phyloP scores from a whole-genome alignment of 371 early-diverging fungal genomes.

The Rhizopus sp. region DNA sequence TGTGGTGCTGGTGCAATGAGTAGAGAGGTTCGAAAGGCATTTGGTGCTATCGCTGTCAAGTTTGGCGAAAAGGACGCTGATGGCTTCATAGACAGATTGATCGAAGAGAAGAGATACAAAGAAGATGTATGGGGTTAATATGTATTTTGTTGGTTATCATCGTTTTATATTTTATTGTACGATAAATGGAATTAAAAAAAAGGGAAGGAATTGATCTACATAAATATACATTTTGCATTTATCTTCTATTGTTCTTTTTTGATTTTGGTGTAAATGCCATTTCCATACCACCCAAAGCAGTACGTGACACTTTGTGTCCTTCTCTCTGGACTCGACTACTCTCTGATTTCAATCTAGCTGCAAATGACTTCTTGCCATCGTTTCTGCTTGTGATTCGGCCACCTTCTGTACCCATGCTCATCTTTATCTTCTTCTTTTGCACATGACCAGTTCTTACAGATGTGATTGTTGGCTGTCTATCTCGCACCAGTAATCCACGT shows the following conservation, averaged over 20 bases:
- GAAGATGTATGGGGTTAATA: too few species aligned
- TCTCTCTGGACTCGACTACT: constrained; percentile 26
- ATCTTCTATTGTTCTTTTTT: constrained; percentile 9
- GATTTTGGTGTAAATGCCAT: constrained; percentile 58
- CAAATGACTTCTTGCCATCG: constrained; percentile 46
- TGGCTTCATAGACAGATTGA: too few species aligned
- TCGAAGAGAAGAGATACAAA: too few species aligned
- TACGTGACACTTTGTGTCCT: constrained; percentile 55
- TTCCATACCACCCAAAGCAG: constrained; percentile 67
- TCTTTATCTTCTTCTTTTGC: constrained; percentile 46
- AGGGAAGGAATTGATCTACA: background rate
- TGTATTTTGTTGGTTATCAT: background rate
- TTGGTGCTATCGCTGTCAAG: too few species aligned
- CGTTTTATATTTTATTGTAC: background rate
- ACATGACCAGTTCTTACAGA: constrained; percentile 14
- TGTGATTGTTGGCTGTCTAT: constrained; percentile 32
- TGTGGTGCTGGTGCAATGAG: background rate
- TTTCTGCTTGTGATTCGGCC: constrained; percentile 33
- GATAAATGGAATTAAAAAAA: background rate
- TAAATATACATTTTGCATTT: background rate
- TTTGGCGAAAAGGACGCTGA: too few species aligned
- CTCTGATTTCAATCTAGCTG: constrained; percentile 38
- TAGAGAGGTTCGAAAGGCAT: too few species aligned
- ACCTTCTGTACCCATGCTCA: constrained; percentile 55
- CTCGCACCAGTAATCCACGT: constrained; percentile 43